Conservation (phyloP, 2,329 filamentous ascomycete genomes). For the Colletotrichum sidae region DNA sequence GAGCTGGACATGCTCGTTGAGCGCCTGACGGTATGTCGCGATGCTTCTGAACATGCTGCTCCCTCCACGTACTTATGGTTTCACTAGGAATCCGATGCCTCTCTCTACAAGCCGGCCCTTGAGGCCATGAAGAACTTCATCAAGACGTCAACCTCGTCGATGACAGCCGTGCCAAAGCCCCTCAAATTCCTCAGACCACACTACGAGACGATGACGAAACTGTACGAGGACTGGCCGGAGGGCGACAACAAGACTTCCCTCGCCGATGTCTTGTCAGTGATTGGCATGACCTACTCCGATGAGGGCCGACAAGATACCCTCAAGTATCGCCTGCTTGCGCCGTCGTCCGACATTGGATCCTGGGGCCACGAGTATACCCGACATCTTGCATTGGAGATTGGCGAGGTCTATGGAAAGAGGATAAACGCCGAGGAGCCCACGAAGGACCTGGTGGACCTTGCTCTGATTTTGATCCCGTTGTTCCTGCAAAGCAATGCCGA, state of each 20-base stretch:
- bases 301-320: constrained; percentile 96
- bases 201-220: constrained; percentile 87
- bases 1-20: constrained; percentile 99
- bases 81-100: constrained; percentile 81
- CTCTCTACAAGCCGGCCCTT: constrained; percentile 90
- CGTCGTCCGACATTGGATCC: constrained; percentile 90
- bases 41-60: background rate
- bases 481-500: constrained; percentile 98
- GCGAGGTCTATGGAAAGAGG: constrained; percentile 91
- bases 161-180: constrained; percentile 98
- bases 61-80: background rate
- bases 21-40: constrained; percentile 78
- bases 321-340: constrained; percentile 92
- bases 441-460: constrained; percentile 87
- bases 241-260: constrained; percentile 89
- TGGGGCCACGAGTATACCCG: constrained; percentile 99
- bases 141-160: constrained; percentile 98
- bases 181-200: constrained; percentile 98
- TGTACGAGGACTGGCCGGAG: constrained; percentile 90
- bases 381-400: constrained; percentile 94
- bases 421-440: constrained; percentile 86
- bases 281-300: constrained; percentile 98
- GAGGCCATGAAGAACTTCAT: constrained; percentile 98
- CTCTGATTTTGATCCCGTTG: constrained; percentile 86
- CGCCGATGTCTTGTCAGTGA: constrained; percentile 95